Percentiles rank a stretch among this genome's conserved stretches.
Conservation (phyloP, 2,329 filamentous ascomycete genomes). For the Beauveria sp. region DNA sequence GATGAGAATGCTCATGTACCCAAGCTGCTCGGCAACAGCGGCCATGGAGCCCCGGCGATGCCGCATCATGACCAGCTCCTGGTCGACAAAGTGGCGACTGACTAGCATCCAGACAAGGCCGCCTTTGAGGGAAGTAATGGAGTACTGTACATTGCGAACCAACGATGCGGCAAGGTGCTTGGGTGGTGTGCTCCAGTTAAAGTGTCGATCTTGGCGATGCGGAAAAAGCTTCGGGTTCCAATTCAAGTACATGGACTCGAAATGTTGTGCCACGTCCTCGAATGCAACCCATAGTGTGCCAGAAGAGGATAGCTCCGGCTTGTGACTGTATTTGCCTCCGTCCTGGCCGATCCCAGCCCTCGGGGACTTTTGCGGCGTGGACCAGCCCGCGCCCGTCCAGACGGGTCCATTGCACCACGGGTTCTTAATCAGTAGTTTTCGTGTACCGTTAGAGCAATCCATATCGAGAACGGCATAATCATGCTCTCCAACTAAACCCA, state of each 20-base stretch:
- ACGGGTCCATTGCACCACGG: slow-evolving; percentile 82
- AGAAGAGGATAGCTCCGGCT: slow-evolving; percentile 22
- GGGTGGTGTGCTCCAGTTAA: slow-evolving; percentile 64
- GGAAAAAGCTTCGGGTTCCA: slow-evolving; percentile 87
- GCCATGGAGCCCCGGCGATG: slow-evolving; percentile 33
- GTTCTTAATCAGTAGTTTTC: slow-evolving; percentile 81
- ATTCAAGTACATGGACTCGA: slow-evolving; percentile 93
- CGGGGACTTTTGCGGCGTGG: slow-evolving; percentile 12
- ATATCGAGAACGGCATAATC: slow-evolving; percentile 89
- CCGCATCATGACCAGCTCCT: slow-evolving; percentile 50
- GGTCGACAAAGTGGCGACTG: slow-evolving; percentile 74
- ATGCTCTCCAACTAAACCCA: slow-evolving; percentile 83
- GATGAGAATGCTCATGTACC: slow-evolving; percentile 82
- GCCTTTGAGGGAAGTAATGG: slow-evolving; percentile 48
- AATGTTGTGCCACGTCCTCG: slow-evolving; percentile 81
- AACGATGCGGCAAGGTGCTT: slow-evolving; percentile 45
- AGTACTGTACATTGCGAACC: slow-evolving; percentile 64
- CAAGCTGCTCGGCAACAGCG: slow-evolving; percentile 47
- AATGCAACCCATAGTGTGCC: slow-evolving; percentile 94
- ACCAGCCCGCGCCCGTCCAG: slow-evolving; percentile 49
- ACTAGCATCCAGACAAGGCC: slow-evolving; percentile 77
- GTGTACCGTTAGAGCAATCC: slow-evolving; percentile 51
- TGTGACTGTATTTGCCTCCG: not conserved
- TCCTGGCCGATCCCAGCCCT: not conserved
- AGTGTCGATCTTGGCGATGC: slow-evolving; percentile 81